Percentiles rank a stretch among this genome's conserved stretches.
phyloP scores from a whole-genome alignment of 2,329 filamentous ascomycete species.

The Xenoacremonium recifei region DNA sequence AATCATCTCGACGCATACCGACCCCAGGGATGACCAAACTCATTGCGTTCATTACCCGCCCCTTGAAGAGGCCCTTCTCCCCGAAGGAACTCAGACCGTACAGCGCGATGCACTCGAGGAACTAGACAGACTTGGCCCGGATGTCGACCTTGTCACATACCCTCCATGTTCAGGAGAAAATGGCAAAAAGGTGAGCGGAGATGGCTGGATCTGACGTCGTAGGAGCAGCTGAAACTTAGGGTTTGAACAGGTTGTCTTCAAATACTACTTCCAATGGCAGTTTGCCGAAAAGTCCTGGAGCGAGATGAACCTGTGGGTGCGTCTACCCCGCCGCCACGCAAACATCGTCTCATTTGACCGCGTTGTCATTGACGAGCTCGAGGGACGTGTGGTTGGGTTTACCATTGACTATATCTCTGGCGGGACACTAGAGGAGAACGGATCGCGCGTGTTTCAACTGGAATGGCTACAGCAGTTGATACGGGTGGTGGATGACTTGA shows the following conservation, averaged over 20 bases:
- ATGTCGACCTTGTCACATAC: conserved; percentile 26
- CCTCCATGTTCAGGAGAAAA: conserved; percentile 6
- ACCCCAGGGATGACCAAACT: conserved; percentile 25
- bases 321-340: conserved; percentile 32
- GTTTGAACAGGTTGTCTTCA: conserved; percentile 24
- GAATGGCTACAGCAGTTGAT: conserved; percentile 36
- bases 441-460: conserved; percentile 31
- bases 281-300: conserved; percentile 25
- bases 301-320: conserved; percentile 32
- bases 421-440: conserved; percentile 28
- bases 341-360: conserved; percentile 33
- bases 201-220: background rate
- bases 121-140: conserved; percentile 24
- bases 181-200: conserved; percentile 10
- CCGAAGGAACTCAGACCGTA: conserved; percentile 16
- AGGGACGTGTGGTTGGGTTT: conserved; percentile 34
- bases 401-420: conserved; percentile 31
- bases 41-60: conserved; percentile 25
- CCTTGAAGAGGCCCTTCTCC: conserved; percentile 15
- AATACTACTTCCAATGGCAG: conserved; percentile 30
- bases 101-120: conserved; percentile 24
- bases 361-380: conserved; percentile 31
- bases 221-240: conserved; percentile 2
- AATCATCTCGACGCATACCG: conserved; percentile 19
- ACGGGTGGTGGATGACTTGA: conserved; percentile 30